These are phyloP conservation scores for Puccinia triticina DNA, from an alignment of 1,284 basidiomycete species.

Conservation along the genomic window DNA sequence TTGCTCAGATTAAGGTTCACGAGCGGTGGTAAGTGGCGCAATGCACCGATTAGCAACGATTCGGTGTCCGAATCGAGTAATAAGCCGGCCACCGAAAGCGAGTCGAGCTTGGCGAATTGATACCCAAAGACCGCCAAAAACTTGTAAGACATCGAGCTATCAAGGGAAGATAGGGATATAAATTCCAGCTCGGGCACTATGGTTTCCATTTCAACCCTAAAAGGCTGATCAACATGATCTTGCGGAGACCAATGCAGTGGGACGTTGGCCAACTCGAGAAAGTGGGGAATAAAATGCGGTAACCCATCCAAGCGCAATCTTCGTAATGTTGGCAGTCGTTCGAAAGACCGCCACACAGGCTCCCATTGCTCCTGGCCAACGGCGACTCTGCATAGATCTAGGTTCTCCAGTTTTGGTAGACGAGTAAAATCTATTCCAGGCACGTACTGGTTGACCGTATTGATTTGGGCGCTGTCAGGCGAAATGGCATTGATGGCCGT, in stretches of 20 bases:
- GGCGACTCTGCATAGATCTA: background rate
- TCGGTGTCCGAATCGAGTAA: conserved; percentile 11
- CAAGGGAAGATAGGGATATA: conserved; percentile 10
- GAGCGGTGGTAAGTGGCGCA: conserved; percentile 26
- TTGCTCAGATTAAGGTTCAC: conserved; percentile 18
- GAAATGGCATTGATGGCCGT: background rate
- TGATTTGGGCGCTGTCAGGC: background rate
- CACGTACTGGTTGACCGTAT: background rate
- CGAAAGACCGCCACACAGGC: background rate
- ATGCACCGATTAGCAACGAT: conserved; percentile 5
- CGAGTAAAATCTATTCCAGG: conserved; percentile 22
- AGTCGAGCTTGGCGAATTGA: conserved; percentile 35
- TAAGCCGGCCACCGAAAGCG: conserved; percentile 34
- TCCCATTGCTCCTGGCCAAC: conserved; percentile 18
- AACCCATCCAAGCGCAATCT: background rate
- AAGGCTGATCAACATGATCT: conserved; percentile 1
- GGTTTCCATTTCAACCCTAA: background rate
- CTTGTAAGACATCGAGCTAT: conserved; percentile 3
- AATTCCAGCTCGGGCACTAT: conserved; percentile 30
- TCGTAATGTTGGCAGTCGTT: background rate
- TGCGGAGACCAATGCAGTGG: background rate
- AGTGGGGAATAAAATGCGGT: conserved; percentile 20
- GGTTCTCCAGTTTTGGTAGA: background rate
- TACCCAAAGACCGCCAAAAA: conserved; percentile 27
- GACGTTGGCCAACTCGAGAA: conserved; percentile 19